Base-by-base conservation (phyloP, 139 green algal genomes). In the Chlorella sp. region DNA sequence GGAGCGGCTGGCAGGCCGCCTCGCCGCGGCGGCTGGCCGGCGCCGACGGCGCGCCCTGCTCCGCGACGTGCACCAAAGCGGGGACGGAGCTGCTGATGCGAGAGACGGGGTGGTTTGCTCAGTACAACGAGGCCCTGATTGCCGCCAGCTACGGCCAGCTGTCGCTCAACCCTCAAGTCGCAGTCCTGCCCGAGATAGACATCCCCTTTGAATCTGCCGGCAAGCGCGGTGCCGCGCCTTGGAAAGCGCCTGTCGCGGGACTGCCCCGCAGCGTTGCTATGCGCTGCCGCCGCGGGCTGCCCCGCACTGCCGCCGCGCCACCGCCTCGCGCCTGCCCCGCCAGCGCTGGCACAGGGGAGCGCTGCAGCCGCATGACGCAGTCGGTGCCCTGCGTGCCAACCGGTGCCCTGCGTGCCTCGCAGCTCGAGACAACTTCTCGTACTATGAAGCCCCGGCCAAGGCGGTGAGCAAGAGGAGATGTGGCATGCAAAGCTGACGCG, bases 121-220 rank as follows among this genome's bases (percentile, higher is more conserved):
- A 81, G 31, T 64, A 87, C 59, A 72, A 61, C 38, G 63, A 90
- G 53, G 86, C 79, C 9, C 40, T 93, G 5, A 82, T 86, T 35
- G 79, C 83, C 12, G 67, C 71, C 19, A 74, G 41, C 29, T 93
- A 92, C 67, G 88, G 88, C 38, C 51, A 53, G 17, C n/a, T 93
- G 51, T 83, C 82, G 0, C 61, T 88, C 5, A 78, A 58, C 55
- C 43, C 64, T 50, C 72, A 86, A 12, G 73, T 86, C 43, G 48
- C 61, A 33, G 72, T 91, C 14, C 67, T 80, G 43, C 53, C 65
- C 12, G 74, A 74, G 55, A 33, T 65, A 25, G 46, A 71, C 59
- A 50, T 77, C 42, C 68, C 58, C 3, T 59, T 55, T 38, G 7
- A 51, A 0, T 41, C 64, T n/a, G n/a, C n/a, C n/a, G n/a, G n/a